Conservation (phyloP, 768 basidiomycete genomes). For the Dendrothele bispora region DNA sequence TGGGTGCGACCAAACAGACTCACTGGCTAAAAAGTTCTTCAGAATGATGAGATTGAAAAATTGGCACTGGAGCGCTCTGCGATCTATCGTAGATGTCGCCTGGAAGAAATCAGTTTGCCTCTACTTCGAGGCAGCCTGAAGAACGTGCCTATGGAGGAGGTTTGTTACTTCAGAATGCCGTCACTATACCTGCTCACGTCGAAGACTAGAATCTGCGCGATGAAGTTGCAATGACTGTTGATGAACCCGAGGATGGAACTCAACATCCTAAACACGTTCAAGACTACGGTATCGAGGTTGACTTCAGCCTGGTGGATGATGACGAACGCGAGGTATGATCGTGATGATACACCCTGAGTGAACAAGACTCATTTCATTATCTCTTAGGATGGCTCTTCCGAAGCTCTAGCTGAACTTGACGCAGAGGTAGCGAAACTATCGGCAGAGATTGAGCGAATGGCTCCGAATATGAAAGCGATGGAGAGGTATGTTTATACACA, state of each 20-base stretch:
- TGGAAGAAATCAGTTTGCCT: conserved; percentile 90
- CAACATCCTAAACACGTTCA: conserved; percentile 71
- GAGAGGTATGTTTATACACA: conserved; percentile 58
- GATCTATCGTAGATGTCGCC: conserved; percentile 87
- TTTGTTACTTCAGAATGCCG: conserved; percentile 25
- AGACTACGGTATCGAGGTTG: conserved; percentile 88
- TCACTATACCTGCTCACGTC: neutral
- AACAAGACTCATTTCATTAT: neutral
- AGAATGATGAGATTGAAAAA: conserved; percentile 93
- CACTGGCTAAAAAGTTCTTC: neutral
- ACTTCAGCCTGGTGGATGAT: conserved; percentile 74
- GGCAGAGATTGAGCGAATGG: conserved; percentile 87
- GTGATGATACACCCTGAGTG: neutral
- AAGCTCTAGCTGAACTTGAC: conserved; percentile 72
- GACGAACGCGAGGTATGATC: conserved; percentile 66
- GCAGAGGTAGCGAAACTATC: conserved; percentile 67
- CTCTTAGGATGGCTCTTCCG: conserved; percentile 57
- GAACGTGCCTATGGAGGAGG: conserved; percentile 95
- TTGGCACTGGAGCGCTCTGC: conserved; percentile 80
- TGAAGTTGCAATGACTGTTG: conserved; percentile 89
- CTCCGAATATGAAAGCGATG: conserved; percentile 96
- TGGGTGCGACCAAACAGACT: conserved; percentile 26
- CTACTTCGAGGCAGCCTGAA: conserved; percentile 73
- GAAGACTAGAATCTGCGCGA: conserved; percentile 68
- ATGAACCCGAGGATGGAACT: conserved; percentile 82